Conservation (phyloP, 2,329 filamentous ascomycete species). For the Aphanocladium album region DNA sequence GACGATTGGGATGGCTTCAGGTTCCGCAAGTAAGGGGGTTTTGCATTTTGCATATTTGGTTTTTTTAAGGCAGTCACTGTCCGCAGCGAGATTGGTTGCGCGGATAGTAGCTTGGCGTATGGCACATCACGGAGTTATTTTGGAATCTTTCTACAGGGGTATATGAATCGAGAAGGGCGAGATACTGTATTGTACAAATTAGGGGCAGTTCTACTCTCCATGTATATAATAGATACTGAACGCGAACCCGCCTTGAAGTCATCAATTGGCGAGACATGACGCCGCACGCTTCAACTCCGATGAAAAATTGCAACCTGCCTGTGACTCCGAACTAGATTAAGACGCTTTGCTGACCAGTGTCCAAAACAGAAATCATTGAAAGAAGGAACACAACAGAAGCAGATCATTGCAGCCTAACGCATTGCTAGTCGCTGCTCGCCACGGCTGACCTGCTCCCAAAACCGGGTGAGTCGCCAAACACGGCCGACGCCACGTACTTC, state of each 20-base stretch:
- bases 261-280: neutral
- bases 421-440: slow-evolving; percentile 26
- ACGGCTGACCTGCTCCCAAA: slow-evolving; percentile 58
- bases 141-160: neutral
- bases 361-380: neutral
- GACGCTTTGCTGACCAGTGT: neutral
- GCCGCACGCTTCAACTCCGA: neutral
- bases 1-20: slow-evolving; percentile 59
- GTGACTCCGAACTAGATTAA: neutral
- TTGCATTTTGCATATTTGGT: neutral
- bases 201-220: neutral
- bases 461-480: slow-evolving; percentile 57
- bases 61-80: neutral
- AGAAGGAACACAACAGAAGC: neutral
- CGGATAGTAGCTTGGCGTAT: neutral
- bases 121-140: slow-evolving; percentile 4
- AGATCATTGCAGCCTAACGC: slow-evolving; percentile 7
- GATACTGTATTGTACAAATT: slow-evolving; percentile 4
- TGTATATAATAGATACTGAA: slow-evolving; percentile 7
- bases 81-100: neutral
- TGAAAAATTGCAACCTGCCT: neutral
- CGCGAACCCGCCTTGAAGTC: neutral
- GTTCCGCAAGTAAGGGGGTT: slow-evolving; percentile 27
- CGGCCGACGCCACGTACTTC: slow-evolving; percentile 49
- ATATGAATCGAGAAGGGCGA: neutral